These are phyloP conservation scores for Entomortierella lignicola DNA, from an alignment of 192 early-diverging fungal species.

Conservation along the genomic window DNA sequence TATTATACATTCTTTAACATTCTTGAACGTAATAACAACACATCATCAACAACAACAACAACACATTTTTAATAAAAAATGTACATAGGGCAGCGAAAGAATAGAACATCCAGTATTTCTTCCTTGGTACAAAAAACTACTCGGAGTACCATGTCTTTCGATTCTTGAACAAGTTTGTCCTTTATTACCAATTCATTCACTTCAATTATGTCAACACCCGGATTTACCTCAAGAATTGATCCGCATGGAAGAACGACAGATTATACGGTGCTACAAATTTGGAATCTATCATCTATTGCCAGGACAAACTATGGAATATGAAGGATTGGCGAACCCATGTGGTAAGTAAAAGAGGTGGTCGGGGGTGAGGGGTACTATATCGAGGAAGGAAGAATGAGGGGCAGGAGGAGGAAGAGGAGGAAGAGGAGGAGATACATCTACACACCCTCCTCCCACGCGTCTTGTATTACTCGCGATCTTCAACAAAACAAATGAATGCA, in stretches of 20 bases:
- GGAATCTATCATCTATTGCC: slow-evolving; percentile 66
- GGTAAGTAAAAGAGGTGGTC: slow-evolving; percentile 57
- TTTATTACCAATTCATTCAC: slow-evolving; percentile 57
- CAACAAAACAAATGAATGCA: too few relatives aligned
- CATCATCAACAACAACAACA: background rate
- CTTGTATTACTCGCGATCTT: too few relatives aligned
- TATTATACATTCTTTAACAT: too few relatives aligned
- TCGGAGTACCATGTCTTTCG: slow-evolving; percentile 48
- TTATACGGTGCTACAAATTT: slow-evolving; percentile 79
- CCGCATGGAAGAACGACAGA: slow-evolving; percentile 76
- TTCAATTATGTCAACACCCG: slow-evolving; percentile 64
- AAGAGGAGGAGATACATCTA: background rate
- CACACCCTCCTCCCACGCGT: too few relatives aligned
- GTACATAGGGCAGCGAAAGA: slow-evolving; percentile 69
- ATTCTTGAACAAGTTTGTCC: slow-evolving; percentile 62
- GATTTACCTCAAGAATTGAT: slow-evolving; percentile 68
- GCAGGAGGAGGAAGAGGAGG: too few relatives aligned
- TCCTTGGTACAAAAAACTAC: slow-evolving; percentile 56
- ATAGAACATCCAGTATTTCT: slow-evolving; percentile 56
- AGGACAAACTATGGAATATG: slow-evolving; percentile 38
- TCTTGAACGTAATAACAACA: too few relatives aligned
- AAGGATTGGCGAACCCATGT: slow-evolving; percentile 55
- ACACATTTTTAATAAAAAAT: too few relatives aligned
- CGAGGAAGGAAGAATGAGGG: background rate
- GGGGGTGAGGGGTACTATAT: too few relatives aligned